Conservation (phyloP, 2,329 filamentous ascomycete genomes). For the Xylaria arbuscula region DNA sequence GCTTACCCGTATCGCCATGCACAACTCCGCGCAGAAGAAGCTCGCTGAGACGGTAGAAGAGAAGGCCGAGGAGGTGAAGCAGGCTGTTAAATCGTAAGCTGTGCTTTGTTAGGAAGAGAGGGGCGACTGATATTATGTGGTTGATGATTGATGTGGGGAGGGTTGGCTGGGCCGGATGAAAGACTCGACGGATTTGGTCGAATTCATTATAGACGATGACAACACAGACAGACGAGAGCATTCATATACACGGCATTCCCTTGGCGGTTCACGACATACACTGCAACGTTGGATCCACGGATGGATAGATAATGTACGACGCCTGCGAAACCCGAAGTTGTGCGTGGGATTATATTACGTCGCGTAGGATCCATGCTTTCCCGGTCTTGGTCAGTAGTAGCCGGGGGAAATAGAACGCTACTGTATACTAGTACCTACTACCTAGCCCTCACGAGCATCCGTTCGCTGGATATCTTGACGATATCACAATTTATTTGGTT, state of each 20-base stretch:
- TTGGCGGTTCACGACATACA: constrained; percentile 15
- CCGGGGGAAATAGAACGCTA: not conserved
- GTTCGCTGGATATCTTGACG: not conserved
- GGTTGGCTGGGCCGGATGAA: not conserved
- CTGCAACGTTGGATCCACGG: constrained; percentile 14
- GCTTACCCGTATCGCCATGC: constrained; percentile 78
- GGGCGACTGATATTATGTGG: not conserved
- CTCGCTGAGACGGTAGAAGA: constrained; percentile 16
- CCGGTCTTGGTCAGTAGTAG: not conserved
- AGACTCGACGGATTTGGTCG: constrained; percentile 3
- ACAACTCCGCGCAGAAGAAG: constrained; percentile 70
- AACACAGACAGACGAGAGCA: constrained; percentile 11
- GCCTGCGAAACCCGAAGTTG: not conserved
- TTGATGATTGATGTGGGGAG: not conserved
- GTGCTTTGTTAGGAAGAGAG: not conserved
- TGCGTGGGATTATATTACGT: not conserved
- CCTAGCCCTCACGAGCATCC: not conserved
- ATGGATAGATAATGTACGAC: not conserved
- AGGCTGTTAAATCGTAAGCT: constrained; percentile 26
- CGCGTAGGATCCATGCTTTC: not conserved
- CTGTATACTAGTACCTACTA: constrained; percentile 6
- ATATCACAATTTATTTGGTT: not conserved
- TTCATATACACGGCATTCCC: constrained; percentile 19
- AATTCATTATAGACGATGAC: constrained; percentile 17
- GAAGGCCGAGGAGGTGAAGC: constrained; percentile 14